Percentiles rank a stretch among this genome's conserved stretches.
phyloP scores from a whole-genome alignment of 2,329 filamentous ascomycete genomes.

The Plenodomus biglobosus region DNA sequence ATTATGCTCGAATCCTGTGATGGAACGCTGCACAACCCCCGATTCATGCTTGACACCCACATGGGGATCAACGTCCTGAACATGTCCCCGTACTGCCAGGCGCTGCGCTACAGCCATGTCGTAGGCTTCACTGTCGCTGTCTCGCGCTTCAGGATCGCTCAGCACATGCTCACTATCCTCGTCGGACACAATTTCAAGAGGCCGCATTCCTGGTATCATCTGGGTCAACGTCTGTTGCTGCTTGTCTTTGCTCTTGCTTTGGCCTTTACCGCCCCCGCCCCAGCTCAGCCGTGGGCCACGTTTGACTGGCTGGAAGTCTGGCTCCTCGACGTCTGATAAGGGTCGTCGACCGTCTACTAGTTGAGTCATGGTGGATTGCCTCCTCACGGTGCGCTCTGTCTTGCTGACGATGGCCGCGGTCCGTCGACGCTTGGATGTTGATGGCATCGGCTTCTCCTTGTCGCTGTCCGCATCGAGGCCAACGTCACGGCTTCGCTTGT shows the following conservation, averaged over 20 bases:
- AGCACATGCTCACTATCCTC: constrained; percentile 21
- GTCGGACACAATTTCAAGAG: constrained; percentile 19
- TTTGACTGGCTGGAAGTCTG: constrained; percentile 27
- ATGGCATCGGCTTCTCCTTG: constrained; percentile 6
- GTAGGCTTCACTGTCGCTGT: constrained; percentile 12
- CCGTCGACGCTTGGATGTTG: constrained; percentile 24
- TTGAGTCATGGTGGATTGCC: constrained; percentile 44
- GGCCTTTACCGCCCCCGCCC: constrained; percentile 21
- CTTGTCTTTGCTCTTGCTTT: constrained; percentile 15
- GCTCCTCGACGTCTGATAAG: constrained; percentile 19
- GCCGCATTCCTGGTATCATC: constrained; percentile 34
- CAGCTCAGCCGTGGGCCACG: constrained; percentile 23
- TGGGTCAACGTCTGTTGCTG: constrained; percentile 40
- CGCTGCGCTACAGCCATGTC: constrained; percentile 17
- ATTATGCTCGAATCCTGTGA: background rate
- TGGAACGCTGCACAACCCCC: background rate
- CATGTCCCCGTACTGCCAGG: constrained; percentile 18
- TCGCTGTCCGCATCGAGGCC: constrained; percentile 6
- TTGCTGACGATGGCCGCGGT: constrained; percentile 3
- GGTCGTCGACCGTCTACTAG: constrained; percentile 30
- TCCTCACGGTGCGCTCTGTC: constrained; percentile 16
- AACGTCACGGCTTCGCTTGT: constrained; percentile 19
- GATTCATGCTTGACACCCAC: background rate
- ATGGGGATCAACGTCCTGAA: background rate
- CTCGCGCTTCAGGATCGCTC: constrained; percentile 19